A percentile compares a stretch with the other conserved stretches of the same genome.
Evolutionary conservation across 495 filamentous ascomycete species (phyloP).

Genomic region (Cercophora scortea): DNA sequence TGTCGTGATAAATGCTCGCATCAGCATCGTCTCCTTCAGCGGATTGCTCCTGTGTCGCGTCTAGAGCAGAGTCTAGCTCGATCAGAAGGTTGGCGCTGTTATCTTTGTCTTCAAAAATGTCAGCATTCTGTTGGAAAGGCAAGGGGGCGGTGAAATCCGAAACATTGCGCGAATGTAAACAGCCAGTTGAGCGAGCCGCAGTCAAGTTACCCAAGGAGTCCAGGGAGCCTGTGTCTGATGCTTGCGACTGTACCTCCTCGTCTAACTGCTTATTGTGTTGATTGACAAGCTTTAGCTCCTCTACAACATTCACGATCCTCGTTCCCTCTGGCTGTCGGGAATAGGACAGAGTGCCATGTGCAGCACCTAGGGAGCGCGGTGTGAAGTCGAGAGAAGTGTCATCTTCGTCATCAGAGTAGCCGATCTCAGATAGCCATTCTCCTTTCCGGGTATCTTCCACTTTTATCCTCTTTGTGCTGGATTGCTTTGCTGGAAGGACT

Average conservation of each 20-base stretch:
- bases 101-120: constrained; percentile 12
- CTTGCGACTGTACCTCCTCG: no score
- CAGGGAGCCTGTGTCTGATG: not conserved
- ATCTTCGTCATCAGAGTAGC: constrained; percentile 14
- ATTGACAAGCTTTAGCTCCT: no score
- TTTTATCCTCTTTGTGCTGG: not conserved
- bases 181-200: not conserved
- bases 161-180: constrained; percentile 3
- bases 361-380: no score
- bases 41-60: constrained; percentile 6
- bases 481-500: not conserved
- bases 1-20: not conserved
- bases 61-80: not conserved
- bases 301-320: not conserved
- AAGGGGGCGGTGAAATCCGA: constrained; percentile 6
- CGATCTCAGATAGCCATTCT: not conserved
- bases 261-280: no score
- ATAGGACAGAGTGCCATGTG: not conserved
- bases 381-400: not conserved
- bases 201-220: constrained; percentile 1
- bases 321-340: not conserved
- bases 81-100: constrained; percentile 9
- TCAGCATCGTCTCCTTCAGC: constrained; percentile 4
- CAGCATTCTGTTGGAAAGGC: constrained; percentile 12
- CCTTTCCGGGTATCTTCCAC: not conserved